phyloP scores from a whole-genome alignment of 1,284 basidiomycete species.

The Pholiota adiposa region DNA sequence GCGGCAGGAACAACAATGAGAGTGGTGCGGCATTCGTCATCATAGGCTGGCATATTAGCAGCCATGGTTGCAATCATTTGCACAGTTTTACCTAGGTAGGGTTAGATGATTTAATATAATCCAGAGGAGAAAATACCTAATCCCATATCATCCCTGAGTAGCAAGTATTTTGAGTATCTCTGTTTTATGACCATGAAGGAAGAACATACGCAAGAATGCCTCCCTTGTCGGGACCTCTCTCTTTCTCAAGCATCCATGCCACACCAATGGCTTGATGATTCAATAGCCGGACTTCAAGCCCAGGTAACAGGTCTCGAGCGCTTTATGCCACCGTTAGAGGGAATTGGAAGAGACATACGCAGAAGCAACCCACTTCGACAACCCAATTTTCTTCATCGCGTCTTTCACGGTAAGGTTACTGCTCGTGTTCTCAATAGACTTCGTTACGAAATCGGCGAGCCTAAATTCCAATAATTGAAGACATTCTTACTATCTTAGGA shows the following conservation, averaged over 20 bases:
- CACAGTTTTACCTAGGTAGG: slow-evolving; percentile 58
- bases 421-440: slow-evolving; percentile 56
- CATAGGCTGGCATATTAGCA: slow-evolving; percentile 52
- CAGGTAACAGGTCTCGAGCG: slow-evolving; percentile 56
- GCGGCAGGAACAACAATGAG: slow-evolving; percentile 74
- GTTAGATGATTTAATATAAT: background rate
- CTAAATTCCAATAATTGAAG: slow-evolving; percentile 32
- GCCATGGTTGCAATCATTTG: slow-evolving; percentile 78
- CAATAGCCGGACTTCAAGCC: slow-evolving; percentile 67
- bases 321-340: slow-evolving; percentile 32
- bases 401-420: slow-evolving; percentile 53
- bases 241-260: slow-evolving; percentile 69
- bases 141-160: slow-evolving; percentile 85
- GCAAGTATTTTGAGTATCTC: background rate
- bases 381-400: slow-evolving; percentile 53
- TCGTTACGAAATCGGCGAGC: slow-evolving; percentile 63
- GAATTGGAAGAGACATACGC: background rate
- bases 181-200: slow-evolving; percentile 2
- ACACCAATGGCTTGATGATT: slow-evolving; percentile 78
- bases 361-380: slow-evolving; percentile 45
- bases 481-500: background rate
- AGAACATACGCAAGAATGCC: slow-evolving; percentile 75
- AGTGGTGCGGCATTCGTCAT: slow-evolving; percentile 53
- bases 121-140: slow-evolving; percentile 48
- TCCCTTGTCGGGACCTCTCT: slow-evolving; percentile 52